Evolutionary conservation across 192 early-diverging fungal genomes (phyloP), one percentile per base, ranked within the genome.

Genomic region (Physocladia obscura): DNA sequence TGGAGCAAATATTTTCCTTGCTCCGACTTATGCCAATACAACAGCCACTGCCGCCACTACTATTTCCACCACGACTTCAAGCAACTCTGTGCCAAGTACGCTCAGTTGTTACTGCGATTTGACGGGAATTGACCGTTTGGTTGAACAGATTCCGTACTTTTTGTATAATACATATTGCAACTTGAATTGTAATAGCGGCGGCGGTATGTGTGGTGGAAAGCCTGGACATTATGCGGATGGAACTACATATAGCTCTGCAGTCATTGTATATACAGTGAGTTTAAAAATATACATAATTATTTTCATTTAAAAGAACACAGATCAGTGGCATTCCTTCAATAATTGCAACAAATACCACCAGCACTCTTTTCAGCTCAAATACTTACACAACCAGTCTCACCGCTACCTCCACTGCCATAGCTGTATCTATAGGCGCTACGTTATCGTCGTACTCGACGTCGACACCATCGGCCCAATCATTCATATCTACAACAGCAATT

Each of bases 111-210:
- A 56, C 40, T 68, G 65, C 50, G 65, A 68, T 52, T n/a, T 44
- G 8, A 38, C 51, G 24, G 65, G 65, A 30, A 38, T 56, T 11
- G 34, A 21, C 22, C 30, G 65, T 15, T 39, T 56, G 1, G 49
- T 65, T 8, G 48, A 65, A 32, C 15, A 38, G 36, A 68, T 68
- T 39, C 65, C 65, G 29, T 68, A 68, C 29, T 68, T 68, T 56
- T 4, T 26, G n/a, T 34, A 68, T 29, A 6, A 31, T 4, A 29
- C 26, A 1, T 54, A 56, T n/a, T 68, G 65, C 37, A 68, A 56
- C 29, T 68, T 68, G 52, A 13, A 21, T 1, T 68, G 65, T 56
- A 49, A 24, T 6, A 44, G 21, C 29, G 51, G 54, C 31, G 54
- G 36, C n/a, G 65, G 51, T 15, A 40, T 40, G 32, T 68, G 65